These are phyloP conservation scores for Sugiyamaella boreocaroliniensis DNA, from an alignment of 805 yeast genomes.

Conservation along the genomic window DNA sequence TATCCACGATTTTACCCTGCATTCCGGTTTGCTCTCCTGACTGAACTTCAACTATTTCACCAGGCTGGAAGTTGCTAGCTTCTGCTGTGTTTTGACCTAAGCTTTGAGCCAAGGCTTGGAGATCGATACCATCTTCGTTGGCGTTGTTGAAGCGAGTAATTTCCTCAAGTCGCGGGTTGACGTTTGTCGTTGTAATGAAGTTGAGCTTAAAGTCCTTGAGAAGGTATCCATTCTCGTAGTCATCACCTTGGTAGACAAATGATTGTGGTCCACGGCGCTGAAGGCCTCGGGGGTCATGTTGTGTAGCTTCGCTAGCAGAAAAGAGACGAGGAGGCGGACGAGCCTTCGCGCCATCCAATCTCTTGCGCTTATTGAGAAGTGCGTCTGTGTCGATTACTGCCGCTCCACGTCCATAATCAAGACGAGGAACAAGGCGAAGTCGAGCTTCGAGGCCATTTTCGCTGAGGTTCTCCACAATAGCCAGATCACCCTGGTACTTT, in stretches of 20 bases:
- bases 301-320: conserved; percentile 81
- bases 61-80: conserved; percentile 70
- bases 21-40: conserved; percentile 93
- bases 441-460: conserved; percentile 96
- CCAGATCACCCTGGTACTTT: conserved; percentile 86
- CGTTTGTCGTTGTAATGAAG: conserved; percentile 67
- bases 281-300: conserved; percentile 69
- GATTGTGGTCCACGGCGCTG: conserved; percentile 48
- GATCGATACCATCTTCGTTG: conserved; percentile 80
- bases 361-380: conserved; percentile 43
- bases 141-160: conserved; percentile 70
- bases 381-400: conserved; percentile 20
- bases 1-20: conserved; percentile 67
- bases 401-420: conserved; percentile 72
- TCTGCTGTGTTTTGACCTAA: conserved; percentile 50
- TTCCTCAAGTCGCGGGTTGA: conserved; percentile 84
- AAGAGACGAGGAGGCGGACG: conserved; percentile 85
- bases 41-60: conserved; percentile 86
- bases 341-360: conserved; percentile 44
- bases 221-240: conserved; percentile 81
- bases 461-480: conserved; percentile 84
- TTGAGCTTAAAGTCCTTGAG: conserved; percentile 81
- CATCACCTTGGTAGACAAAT: conserved; percentile 77
- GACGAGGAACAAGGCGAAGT: conserved; percentile 83
- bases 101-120: conserved; percentile 80